These are phyloP conservation scores for Zymoseptoria ardabiliae DNA, from an alignment of 2,329 filamentous ascomycete species.

Conservation along the genomic window DNA sequence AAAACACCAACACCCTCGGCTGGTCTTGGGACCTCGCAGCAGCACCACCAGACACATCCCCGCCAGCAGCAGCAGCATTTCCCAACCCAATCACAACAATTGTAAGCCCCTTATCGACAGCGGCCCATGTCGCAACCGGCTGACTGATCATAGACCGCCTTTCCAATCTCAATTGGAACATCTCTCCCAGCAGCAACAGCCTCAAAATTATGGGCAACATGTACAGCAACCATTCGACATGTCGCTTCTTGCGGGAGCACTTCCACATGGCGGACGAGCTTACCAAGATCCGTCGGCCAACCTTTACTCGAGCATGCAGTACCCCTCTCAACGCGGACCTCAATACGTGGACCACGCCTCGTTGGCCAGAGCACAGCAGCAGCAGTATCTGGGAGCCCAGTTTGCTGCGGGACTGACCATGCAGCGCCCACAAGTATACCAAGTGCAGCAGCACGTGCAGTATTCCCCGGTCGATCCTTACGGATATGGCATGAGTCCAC, in stretches of 20 bases:
- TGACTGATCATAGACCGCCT: conserved; percentile 9
- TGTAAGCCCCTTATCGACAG: conserved; percentile 45
- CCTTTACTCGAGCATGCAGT: conserved; percentile 10
- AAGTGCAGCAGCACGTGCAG: conserved; percentile 15
- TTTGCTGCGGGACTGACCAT: conserved; percentile 10
- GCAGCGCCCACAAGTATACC: conserved; percentile 10
- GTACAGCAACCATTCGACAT: conserved; percentile 17
- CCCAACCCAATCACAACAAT: conserved; percentile 35
- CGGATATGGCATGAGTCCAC: conserved; percentile 16
- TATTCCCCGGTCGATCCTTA: conserved; percentile 22
- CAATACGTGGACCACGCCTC: conserved; percentile 13
- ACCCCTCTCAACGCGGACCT: conserved; percentile 14
- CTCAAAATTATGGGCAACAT: conserved; percentile 10
- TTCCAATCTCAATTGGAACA: conserved; percentile 19
- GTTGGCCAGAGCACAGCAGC: conserved; percentile 18
- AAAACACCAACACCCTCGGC: not conserved
- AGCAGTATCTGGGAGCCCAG: conserved; percentile 16
- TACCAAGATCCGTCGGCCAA: conserved; percentile 4
- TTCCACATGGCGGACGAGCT: conserved; percentile 11
- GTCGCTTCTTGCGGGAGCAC: conserved; percentile 11
- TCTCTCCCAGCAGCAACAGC: conserved; percentile 12
- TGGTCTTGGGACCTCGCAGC: not conserved
- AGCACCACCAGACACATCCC: not conserved
- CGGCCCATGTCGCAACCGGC: not conserved
- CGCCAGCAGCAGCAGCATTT: conserved; percentile 33